Percentiles rank a stretch among this genome's conserved stretches.
Conservation (phyloP, 148 eudicot species). For the Vaccinium corymbosum region DNA sequence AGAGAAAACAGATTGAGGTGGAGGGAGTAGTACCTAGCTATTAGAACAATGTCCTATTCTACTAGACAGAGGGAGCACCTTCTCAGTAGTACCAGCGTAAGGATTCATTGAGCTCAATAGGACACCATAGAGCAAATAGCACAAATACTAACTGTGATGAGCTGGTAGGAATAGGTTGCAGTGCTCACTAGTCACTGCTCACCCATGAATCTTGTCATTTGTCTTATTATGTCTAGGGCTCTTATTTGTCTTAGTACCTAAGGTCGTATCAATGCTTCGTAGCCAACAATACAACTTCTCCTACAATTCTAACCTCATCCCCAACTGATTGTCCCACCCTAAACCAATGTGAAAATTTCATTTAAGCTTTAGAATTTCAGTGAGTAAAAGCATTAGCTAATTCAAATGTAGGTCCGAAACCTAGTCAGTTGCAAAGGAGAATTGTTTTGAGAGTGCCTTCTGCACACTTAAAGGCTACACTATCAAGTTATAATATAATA, state of each 20-base stretch:
- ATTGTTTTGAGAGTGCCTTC: neutral
- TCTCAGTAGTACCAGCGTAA: neutral
- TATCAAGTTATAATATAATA: neutral
- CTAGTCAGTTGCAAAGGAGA: neutral
- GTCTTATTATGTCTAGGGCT: neutral
- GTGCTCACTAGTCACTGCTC: too few species aligned
- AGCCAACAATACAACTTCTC: neutral
- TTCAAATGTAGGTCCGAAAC: neutral
- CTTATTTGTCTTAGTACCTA: neutral
- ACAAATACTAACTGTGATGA: neutral
- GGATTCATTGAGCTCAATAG: neutral
- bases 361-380: neutral
- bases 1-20: neutral
- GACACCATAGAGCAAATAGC: neutral
- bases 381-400: neutral
- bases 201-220: neutral
- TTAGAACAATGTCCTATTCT: neutral
- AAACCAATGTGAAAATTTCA: neutral
- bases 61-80: neutral
- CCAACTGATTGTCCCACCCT: neutral
- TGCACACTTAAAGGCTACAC: neutral
- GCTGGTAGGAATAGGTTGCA: neutral
- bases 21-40: neutral
- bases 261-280: neutral
- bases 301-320: neutral